phyloP scores from a whole-genome alignment of 108 stramenopile species.

The Skeletonema costatum region DNA sequence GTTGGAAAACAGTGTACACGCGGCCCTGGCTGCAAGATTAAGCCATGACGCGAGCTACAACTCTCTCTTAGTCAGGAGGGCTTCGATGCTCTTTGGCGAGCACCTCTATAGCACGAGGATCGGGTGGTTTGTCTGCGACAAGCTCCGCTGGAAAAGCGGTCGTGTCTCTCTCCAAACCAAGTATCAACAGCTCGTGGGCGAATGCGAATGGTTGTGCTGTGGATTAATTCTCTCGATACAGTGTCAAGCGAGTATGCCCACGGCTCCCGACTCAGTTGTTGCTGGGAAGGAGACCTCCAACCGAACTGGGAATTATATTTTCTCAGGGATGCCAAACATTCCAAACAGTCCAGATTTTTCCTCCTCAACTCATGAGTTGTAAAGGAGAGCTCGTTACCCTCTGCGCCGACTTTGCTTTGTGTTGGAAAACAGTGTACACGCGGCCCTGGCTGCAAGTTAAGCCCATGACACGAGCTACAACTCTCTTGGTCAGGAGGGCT shows the following conservation, averaged over 20 bases:
- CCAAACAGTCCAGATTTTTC: neutral
- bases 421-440: no score
- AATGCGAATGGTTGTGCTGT: neutral
- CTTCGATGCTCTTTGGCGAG: neutral
- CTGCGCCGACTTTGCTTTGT: no score
- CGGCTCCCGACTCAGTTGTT: no score
- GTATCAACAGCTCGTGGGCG: no score
- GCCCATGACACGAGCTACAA: no score
- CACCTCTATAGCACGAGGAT: no score
- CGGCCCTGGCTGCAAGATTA: neutral
- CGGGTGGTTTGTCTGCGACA: no score
- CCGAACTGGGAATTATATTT: neutral
- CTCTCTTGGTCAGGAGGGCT: no score
- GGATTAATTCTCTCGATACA: conserved; percentile 8
- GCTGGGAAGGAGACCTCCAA: neutral
- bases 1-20: neutral
- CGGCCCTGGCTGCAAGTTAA: no score
- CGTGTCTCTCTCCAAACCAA: no score
- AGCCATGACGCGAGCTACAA: neutral
- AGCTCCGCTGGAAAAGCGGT: no score
- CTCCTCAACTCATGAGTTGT: neutral
- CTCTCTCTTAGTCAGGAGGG: neutral
- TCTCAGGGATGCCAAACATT: neutral
- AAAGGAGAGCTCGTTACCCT: neutral
- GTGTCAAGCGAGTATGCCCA: no score